Evolutionary conservation across 208 protist species (phyloP), one percentile per base, ranked within the genome.

Genomic region (Trypanosomatidae sp.): DNA sequence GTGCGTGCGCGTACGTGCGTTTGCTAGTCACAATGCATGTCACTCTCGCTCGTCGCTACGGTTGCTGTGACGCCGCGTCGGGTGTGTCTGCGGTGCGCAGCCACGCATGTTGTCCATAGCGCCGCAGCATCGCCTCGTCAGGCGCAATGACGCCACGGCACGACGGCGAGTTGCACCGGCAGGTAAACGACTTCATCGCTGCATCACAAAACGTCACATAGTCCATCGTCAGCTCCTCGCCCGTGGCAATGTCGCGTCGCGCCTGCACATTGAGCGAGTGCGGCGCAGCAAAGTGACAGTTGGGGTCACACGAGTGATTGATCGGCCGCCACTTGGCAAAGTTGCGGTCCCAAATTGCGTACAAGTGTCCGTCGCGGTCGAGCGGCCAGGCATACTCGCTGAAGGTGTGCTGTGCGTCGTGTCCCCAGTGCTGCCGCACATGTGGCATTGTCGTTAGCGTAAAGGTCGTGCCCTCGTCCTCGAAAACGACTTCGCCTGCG

Each of bases 341-440:
- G 47, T 90, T 61, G 25, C 66, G 66, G 53, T 89, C 76, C 75
- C 85, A 89, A 25, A 88, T 88, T 3, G 69, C 77, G 60, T 90
- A 93, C 16, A 88, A 47, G 49, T 92, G 84, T 4, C 78, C 79
- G 20, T 92, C 83, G 4, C 50, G 49, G 55, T 87, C 76, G 16
- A 92, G 55, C 0, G 84, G 84, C 84, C 84, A 92, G n/a, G 84
- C 79, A 61, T 88, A 92, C 56, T 86, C 71, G n/a, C 61, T 63
- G 56, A 91, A 91, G 21, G 63, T 63, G 24, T 54, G 52, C 53
- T 75, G 74, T 22, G 63, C 32, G 18, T 66, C 63, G 0, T 8
- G 40, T 25, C 61, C 57, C 77, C 82, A 91, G 20, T 66, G 26
- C 37, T 35, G 38, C 43, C 76, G 59, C 11, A 91, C 82, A 51